Conservation (phyloP, 306 rosid genomes). For the Crataegus laevigata region DNA sequence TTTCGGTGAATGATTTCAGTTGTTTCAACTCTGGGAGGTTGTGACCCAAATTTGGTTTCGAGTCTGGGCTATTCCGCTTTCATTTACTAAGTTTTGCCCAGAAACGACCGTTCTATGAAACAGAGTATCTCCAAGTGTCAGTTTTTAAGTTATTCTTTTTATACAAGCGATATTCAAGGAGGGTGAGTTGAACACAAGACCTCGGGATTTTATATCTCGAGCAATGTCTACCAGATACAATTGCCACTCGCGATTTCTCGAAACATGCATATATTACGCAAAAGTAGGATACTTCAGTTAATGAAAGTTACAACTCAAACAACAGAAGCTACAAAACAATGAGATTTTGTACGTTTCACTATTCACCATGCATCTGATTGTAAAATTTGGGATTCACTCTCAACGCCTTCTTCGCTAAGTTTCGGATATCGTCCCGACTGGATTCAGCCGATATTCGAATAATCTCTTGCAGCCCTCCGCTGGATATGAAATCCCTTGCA, state of each 20-base stretch:
- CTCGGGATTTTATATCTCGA: neutral
- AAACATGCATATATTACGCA: neutral
- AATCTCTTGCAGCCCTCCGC: conserved; percentile 47
- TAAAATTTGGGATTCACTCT: conserved; percentile 30
- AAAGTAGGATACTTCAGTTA: neutral
- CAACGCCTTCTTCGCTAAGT: conserved; percentile 45
- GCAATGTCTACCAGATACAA: neutral
- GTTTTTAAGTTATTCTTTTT: too few species aligned
- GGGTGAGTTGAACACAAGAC: neutral
- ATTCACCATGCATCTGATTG: conserved; percentile 20
- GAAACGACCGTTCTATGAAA: neutral
- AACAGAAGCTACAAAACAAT: neutral
- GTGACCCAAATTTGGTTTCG: neutral
- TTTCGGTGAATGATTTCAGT: neutral
- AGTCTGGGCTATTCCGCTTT: neutral
- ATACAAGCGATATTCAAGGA: too few species aligned
- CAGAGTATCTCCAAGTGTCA: neutral
- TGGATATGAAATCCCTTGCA: conserved; percentile 34
- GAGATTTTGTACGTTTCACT: neutral
- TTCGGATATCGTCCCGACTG: conserved; percentile 53
- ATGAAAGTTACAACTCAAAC: neutral
- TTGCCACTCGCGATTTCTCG: neutral
- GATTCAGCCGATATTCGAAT: conserved; percentile 42
- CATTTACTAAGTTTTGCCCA: neutral
- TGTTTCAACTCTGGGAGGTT: neutral